phyloP scores from a whole-genome alignment of 1,284 basidiomycete genomes.

The Boletus semigastroideus region DNA sequence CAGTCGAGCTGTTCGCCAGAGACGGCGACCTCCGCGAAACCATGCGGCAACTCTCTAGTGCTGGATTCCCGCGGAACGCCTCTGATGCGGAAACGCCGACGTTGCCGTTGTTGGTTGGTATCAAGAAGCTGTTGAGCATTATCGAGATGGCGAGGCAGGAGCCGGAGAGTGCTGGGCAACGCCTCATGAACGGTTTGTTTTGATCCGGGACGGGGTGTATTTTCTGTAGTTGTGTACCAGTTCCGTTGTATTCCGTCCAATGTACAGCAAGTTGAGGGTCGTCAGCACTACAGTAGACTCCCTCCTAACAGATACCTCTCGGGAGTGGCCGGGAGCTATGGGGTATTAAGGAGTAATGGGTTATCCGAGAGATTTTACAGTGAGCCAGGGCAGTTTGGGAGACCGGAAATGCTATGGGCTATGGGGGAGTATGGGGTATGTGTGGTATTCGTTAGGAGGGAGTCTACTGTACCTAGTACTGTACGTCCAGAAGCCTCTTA shows the following conservation, averaged over 20 bases:
- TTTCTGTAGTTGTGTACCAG: constrained; percentile 9
- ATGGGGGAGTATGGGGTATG: too few species aligned
- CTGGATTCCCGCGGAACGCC: constrained; percentile 62
- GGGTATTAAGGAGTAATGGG: too few species aligned
- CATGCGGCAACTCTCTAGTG: constrained; percentile 69
- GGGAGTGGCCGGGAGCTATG: too few species aligned
- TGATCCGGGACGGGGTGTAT: constrained; percentile 33
- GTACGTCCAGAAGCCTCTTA: too few species aligned
- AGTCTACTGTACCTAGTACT: too few species aligned
- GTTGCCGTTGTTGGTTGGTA: constrained; percentile 73
- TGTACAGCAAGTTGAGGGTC: too few species aligned
- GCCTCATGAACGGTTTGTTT: constrained; percentile 71
- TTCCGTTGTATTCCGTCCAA: constrained; percentile 10
- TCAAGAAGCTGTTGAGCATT: constrained; percentile 91
- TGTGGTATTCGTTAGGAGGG: too few species aligned
- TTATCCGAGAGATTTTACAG: too few species aligned
- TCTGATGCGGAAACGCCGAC: constrained; percentile 45
- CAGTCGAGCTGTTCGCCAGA: constrained; percentile 77
- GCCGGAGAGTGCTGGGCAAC: constrained; percentile 74
- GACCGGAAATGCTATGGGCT: too few species aligned
- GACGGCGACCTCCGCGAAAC: constrained; percentile 57
- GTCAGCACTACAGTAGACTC: too few species aligned
- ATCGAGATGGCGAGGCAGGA: constrained; percentile 98
- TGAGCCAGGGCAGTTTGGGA: too few species aligned
- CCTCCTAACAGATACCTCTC: too few species aligned